Percentiles rank a stretch among this genome's conserved stretches.
phyloP scores from a whole-genome alignment of 176 grass and related monocot genomes.

The Triticum monococcum region DNA sequence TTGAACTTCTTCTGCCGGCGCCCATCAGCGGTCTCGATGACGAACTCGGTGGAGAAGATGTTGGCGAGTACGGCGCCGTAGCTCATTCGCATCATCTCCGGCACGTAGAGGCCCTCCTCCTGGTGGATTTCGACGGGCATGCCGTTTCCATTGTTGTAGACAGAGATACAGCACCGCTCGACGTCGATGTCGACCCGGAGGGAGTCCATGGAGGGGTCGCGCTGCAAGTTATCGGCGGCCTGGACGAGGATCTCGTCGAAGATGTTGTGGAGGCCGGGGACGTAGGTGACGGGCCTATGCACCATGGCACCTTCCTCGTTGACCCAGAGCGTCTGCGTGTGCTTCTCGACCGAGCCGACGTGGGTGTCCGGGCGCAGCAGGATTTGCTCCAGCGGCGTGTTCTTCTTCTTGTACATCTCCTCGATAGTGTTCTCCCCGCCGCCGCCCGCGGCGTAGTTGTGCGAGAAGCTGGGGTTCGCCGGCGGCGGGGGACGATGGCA shows the following conservation, averaged over 20 bases:
- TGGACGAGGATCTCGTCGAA: constrained; percentile 98
- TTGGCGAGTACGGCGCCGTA: no score
- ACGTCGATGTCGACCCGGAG: constrained; percentile 81
- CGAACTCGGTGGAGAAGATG: no score
- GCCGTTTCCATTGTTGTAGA: constrained; percentile 85
- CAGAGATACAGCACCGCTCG: constrained; percentile 45
- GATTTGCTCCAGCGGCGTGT: no score
- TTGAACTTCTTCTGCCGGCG: no score
- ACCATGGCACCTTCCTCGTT: constrained; percentile 64
- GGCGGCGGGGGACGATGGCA: no score
- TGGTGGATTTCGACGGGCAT: constrained; percentile 79
- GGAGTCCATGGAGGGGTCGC: constrained; percentile 71
- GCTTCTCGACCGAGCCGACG: constrained; percentile 45
- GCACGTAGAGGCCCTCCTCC: constrained; percentile 87
- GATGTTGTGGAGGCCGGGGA: constrained; percentile 89
- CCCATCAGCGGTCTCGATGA: no score
- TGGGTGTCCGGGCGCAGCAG: no score
- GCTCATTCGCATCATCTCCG: constrained; percentile 56
- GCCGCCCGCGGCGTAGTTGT: no score
- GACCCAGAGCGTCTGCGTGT: constrained; percentile 76
- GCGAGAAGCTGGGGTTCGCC: no score
- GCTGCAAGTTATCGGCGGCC: constrained; percentile 95
- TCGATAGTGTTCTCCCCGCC: no score
- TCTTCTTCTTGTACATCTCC: no score
- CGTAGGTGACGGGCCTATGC: constrained; percentile 52